A percentile compares a stretch with the other conserved stretches of the same genome.
Evolutionary conservation across 2,329 filamentous ascomycete genomes (phyloP).

Genomic region (Beauveria rudraprayagi): DNA sequence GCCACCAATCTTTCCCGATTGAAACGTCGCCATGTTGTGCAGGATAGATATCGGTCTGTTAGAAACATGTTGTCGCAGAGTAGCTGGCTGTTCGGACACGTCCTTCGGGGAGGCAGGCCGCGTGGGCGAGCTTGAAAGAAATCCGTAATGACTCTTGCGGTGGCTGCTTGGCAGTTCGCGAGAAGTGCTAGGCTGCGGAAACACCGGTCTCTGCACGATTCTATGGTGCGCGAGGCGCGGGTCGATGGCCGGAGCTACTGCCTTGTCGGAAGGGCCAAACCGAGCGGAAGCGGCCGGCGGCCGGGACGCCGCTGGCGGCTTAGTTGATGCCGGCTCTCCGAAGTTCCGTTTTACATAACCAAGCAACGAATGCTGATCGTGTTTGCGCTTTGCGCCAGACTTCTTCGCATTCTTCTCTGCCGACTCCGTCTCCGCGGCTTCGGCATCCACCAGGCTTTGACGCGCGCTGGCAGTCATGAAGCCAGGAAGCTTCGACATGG

Average conservation of each 20-base stretch:
- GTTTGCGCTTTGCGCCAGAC: constrained; percentile 24
- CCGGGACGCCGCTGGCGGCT: constrained; percentile 6
- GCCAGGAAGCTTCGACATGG: constrained; percentile 45
- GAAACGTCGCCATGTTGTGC: constrained; percentile 45
- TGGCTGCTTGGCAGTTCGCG: constrained; percentile 17
- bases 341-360: constrained; percentile 29
- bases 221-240: constrained; percentile 31
- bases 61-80: constrained; percentile 19
- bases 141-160: constrained; percentile 40
- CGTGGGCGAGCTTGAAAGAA: constrained; percentile 51
- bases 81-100: constrained; percentile 12
- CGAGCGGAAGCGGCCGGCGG: constrained; percentile 18
- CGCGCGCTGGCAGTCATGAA: constrained; percentile 57
- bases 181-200: constrained; percentile 25
- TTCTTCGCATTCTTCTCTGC: constrained; percentile 16
- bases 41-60: constrained; percentile 34
- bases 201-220: constrained; percentile 29
- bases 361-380: constrained; percentile 35
- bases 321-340: constrained; percentile 12
- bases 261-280: constrained; percentile 19
- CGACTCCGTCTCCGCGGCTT: constrained; percentile 13
- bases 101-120: constrained; percentile 20
- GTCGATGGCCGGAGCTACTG: constrained; percentile 20
- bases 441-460: constrained; percentile 30
- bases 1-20: constrained; percentile 26